Percentiles rank a stretch among this genome's conserved stretches.
These are phyloP conservation scores for Fusarium multiceps DNA, from an alignment of 2,329 filamentous ascomycete genomes.

Conservation along the genomic window DNA sequence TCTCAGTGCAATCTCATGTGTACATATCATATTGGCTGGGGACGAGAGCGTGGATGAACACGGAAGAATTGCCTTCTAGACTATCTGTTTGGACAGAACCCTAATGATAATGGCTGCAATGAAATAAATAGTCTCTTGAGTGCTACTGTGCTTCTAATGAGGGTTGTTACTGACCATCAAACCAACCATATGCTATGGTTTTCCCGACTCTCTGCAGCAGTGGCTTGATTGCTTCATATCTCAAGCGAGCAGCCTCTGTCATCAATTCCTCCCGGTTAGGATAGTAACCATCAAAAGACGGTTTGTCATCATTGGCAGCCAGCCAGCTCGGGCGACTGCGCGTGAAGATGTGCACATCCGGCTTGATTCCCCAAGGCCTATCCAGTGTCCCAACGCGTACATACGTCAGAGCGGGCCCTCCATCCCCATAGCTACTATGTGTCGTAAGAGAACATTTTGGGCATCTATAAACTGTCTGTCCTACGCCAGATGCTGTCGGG, in stretches of 20 bases:
- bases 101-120: conserved; percentile 32
- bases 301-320: conserved; percentile 50
- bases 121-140: conserved; percentile 1
- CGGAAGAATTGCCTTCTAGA: conserved; percentile 32
- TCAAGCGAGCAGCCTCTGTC: conserved; percentile 49
- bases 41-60: conserved; percentile 33
- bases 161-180: neutral
- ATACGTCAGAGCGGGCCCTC: conserved; percentile 49
- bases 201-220: conserved; percentile 11
- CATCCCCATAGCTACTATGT: conserved; percentile 56
- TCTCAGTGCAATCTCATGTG: conserved; percentile 24
- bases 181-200: no score
- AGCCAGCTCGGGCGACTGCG: conserved; percentile 55
- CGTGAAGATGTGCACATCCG: conserved; percentile 59
- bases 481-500: conserved; percentile 55
- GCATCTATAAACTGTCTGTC: conserved; percentile 57
- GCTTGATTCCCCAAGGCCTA: conserved; percentile 51
- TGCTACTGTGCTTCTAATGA: neutral
- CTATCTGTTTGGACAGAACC: conserved; percentile 21
- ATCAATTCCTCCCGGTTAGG: conserved; percentile 47
- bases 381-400: conserved; percentile 60
- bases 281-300: conserved; percentile 54
- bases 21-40: conserved; percentile 41
- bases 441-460: conserved; percentile 54
- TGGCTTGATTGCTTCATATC: conserved; percentile 43